Conservation (phyloP, 148 eudicot species). For the Diospyros kaki region DNA sequence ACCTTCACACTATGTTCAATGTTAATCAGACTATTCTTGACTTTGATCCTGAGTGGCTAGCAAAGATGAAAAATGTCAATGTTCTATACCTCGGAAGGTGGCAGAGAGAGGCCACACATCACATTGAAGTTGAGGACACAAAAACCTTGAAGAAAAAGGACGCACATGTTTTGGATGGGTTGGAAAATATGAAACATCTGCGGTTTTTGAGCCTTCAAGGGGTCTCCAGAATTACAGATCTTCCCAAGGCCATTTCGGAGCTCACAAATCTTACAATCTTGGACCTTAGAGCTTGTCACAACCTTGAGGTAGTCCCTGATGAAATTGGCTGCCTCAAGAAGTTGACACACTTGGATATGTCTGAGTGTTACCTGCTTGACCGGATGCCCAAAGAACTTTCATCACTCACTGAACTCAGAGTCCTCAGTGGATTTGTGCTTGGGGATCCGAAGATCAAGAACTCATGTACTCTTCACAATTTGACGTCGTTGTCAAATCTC, state of each 20-base stretch:
- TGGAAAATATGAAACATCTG: slow-evolving; percentile 21
- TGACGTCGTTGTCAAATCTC: slow-evolving; percentile 20
- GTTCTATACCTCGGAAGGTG: slow-evolving; percentile 53
- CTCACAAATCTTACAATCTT: slow-evolving; percentile 30
- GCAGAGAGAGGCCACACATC: slow-evolving; percentile 23
- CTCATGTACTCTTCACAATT: slow-evolving; percentile 33
- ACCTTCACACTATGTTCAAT: slow-evolving; percentile 32
- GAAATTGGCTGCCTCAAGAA: slow-evolving; percentile 34
- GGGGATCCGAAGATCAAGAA: slow-evolving; percentile 4
- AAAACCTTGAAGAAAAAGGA: slow-evolving; percentile 6
- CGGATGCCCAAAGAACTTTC: slow-evolving; percentile 40
- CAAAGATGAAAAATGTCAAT: slow-evolving; percentile 33
- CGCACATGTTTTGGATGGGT: slow-evolving; percentile 22
- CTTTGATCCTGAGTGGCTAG: slow-evolving; percentile 27
- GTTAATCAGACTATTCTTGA: slow-evolving; percentile 26
- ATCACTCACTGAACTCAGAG: slow-evolving; percentile 29
- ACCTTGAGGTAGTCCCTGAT: slow-evolving; percentile 38
- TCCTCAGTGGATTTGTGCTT: slow-evolving; percentile 49
- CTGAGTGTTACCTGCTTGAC: slow-evolving; percentile 45
- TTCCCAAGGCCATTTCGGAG: slow-evolving; percentile 30
- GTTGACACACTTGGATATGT: slow-evolving; percentile 48
- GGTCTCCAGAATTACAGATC: slow-evolving; percentile 33
- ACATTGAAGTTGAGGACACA: slow-evolving; percentile 41
- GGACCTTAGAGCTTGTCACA: slow-evolving; percentile 48
- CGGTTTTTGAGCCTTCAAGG: slow-evolving; percentile 51